These are phyloP conservation scores for Talaromyces stipitatus DNA, from an alignment of 495 filamentous ascomycete genomes.

Conservation along the genomic window DNA sequence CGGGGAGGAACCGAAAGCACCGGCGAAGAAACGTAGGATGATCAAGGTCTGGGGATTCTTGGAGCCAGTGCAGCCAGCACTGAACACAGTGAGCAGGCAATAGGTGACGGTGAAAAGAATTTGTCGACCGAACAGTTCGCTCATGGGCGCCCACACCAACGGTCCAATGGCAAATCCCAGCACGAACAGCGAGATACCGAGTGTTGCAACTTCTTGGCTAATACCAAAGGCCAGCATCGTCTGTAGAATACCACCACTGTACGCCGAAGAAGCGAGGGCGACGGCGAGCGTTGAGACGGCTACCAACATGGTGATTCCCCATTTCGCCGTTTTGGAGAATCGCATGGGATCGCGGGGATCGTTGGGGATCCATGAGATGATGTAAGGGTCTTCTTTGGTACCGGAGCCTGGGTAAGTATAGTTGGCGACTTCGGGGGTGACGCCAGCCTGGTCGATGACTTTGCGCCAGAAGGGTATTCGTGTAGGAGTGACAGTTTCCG, in stretches of 20 bases:
- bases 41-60: constrained; percentile 59
- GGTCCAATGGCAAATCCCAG: constrained; percentile 63
- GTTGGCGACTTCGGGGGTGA: constrained; percentile 50
- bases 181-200: constrained; percentile 69
- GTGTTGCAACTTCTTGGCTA: constrained; percentile 50
- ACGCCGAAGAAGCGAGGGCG: constrained; percentile 70
- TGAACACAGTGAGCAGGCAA: constrained; percentile 58
- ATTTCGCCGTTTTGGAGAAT: constrained; percentile 57
- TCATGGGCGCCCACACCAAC: constrained; percentile 58
- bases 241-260: constrained; percentile 60
- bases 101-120: constrained; percentile 60
- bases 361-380: constrained; percentile 64
- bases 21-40: constrained; percentile 71
- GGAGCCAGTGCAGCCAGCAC: constrained; percentile 52
- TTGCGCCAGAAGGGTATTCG: constrained; percentile 38
- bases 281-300: constrained; percentile 66
- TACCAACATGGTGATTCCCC: constrained; percentile 57
- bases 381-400: constrained; percentile 65
- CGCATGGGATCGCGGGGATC: constrained; percentile 67
- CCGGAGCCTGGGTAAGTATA: constrained; percentile 60
- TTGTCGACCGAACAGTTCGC: constrained; percentile 68
- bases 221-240: constrained; percentile 54
- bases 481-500: constrained; percentile 14
- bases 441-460: constrained; percentile 43
- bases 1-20: constrained; percentile 68